phyloP scores from a whole-genome alignment of 257 asterid species.

The Fraxinus excelsior region DNA sequence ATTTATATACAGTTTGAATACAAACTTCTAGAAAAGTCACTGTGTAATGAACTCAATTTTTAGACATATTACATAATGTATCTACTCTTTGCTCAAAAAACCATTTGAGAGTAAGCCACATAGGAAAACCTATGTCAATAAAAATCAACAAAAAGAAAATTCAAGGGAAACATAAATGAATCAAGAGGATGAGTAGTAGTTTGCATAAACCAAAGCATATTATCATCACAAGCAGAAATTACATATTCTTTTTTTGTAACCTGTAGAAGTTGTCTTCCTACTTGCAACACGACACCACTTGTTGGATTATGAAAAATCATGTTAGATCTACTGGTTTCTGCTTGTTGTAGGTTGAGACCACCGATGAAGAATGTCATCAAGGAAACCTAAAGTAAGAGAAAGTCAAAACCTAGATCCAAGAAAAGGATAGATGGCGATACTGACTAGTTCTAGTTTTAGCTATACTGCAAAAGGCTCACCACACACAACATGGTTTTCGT shows the following conservation, averaged over 20 bases:
- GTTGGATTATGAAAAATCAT: slow-evolving; percentile 25
- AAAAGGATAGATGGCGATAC: slow-evolving; percentile 9
- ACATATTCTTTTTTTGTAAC: slow-evolving; percentile 16
- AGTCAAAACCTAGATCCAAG: slow-evolving; percentile 18
- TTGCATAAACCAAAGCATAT: neutral
- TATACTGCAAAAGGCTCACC: slow-evolving; percentile 43
- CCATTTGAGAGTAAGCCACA: neutral
- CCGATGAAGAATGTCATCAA: slow-evolving; percentile 47
- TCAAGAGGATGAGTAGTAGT: neutral
- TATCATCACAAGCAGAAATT: slow-evolving; percentile 13
- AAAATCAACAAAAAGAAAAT: slow-evolving; percentile 4
- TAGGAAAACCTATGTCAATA: neutral
- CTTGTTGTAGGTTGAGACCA: slow-evolving; percentile 29
- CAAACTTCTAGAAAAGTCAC: neutral
- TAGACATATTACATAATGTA: neutral
- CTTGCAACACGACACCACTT: slow-evolving; percentile 41
- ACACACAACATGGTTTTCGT: slow-evolving; percentile 58
- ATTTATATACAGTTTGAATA: neutral
- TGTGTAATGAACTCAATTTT: neutral
- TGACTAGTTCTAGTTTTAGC: neutral
- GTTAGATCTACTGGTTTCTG: slow-evolving; percentile 24
- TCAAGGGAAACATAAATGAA: neutral
- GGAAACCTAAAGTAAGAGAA: slow-evolving; percentile 49
- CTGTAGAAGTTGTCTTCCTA: slow-evolving; percentile 54
- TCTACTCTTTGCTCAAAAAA: neutral